Percentiles rank a stretch among this genome's conserved stretches.
phyloP scores from a whole-genome alignment of 148 eudicot genomes.

The Spergularia marina region DNA sequence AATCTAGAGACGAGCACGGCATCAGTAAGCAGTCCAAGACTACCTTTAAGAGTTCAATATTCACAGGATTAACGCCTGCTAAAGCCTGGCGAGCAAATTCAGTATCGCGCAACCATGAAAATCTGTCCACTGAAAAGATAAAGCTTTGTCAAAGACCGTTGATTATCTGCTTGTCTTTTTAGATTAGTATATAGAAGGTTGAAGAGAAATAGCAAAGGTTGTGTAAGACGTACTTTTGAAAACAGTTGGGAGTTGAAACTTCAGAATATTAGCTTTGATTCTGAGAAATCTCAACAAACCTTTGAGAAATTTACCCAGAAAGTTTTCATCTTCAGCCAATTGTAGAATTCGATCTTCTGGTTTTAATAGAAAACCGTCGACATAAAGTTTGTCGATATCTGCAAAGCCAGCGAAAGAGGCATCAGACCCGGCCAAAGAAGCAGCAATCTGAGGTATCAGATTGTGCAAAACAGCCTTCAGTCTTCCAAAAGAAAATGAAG shows the following conservation, averaged over 20 bases:
- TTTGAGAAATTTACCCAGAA: background rate
- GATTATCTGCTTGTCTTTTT: too few relatives aligned
- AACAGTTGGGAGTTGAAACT: slow-evolving; percentile 1
- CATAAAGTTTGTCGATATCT: background rate
- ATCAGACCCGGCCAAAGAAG: background rate
- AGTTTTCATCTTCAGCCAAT: background rate
- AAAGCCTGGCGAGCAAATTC: slow-evolving; percentile 23
- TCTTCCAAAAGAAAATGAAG: background rate
- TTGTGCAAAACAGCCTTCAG: slow-evolving; percentile 1
- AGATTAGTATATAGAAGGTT: too few relatives aligned
- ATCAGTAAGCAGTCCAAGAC: background rate
- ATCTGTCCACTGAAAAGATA: slow-evolving; percentile 16
- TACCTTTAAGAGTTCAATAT: slow-evolving; percentile 78
- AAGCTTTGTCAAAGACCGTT: background rate
- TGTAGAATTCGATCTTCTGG: background rate
- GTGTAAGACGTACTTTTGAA: slow-evolving; percentile 5
- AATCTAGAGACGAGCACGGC: background rate
- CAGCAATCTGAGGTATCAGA: slow-evolving; percentile 12
- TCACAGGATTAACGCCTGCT: slow-evolving; percentile 70
- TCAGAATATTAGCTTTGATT: background rate
- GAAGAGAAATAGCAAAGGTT: too few relatives aligned
- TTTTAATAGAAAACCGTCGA: background rate
- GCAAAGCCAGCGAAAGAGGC: background rate
- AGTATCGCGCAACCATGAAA: slow-evolving; percentile 20
- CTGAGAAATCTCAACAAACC: too few relatives aligned